Evolutionary conservation across 306 rosid genomes (phyloP).

Genomic region (Cicer pinnatifidum): DNA sequence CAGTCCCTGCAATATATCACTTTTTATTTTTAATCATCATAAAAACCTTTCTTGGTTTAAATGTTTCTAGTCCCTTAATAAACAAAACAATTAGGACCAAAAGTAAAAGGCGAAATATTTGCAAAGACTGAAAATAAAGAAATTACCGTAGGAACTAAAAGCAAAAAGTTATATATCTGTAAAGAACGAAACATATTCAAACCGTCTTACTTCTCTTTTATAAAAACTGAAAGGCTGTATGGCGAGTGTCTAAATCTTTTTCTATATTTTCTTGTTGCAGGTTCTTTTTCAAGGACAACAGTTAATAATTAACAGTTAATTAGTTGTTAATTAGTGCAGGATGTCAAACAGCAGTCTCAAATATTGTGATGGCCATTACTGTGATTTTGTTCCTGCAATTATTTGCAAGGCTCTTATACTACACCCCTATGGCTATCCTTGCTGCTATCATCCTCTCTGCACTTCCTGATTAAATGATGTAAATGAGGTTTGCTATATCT

Average conservation of each 20-base stretch:
- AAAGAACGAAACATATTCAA: too few species aligned
- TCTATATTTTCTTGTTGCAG: slow-evolving; percentile 44
- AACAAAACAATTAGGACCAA: too few species aligned
- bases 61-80: too few species aligned
- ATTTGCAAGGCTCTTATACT: slow-evolving; percentile 68
- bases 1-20: too few species aligned
- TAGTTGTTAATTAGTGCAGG: too few species aligned
- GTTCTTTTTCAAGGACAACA: slow-evolving; percentile 79
- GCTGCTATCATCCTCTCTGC: slow-evolving; percentile 81
- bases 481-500: slow-evolving; percentile 62
- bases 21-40: too few species aligned
- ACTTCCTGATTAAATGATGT: slow-evolving; percentile 67
- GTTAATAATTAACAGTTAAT: too few species aligned
- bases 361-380: slow-evolving; percentile 68
- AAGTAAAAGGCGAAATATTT: too few species aligned
- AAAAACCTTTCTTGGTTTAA: too few species aligned
- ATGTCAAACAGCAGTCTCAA: slow-evolving; percentile 71
- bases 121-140: too few species aligned
- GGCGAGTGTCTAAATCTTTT: neutral
- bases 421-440: slow-evolving; percentile 75
- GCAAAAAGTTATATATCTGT: too few species aligned
- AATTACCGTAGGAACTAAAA: too few species aligned
- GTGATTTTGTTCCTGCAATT: slow-evolving; percentile 63
- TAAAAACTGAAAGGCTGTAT: neutral
- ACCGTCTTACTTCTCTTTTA: neutral